phyloP scores from a whole-genome alignment of 768 basidiomycete genomes.

The Phanerochaete carnosa region DNA sequence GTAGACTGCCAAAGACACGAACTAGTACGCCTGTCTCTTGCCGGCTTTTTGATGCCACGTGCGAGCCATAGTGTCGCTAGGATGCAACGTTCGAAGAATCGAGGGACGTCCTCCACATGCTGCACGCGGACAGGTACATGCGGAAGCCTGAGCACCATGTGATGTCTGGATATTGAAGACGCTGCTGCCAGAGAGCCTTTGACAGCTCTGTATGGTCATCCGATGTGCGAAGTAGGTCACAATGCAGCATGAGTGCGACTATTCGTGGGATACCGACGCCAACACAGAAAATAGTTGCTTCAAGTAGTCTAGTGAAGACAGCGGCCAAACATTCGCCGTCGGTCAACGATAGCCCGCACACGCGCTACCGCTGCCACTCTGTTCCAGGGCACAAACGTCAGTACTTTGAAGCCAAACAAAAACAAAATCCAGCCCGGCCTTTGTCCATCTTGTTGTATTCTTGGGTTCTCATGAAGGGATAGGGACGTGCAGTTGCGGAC shows the following conservation, averaged over 20 bases:
- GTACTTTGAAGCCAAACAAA: no score
- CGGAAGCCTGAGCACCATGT: background rate
- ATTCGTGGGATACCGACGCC: background rate
- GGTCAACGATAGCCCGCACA: no score
- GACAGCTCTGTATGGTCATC: background rate
- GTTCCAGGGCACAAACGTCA: no score
- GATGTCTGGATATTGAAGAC: background rate
- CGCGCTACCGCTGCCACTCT: no score
- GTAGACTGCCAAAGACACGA: background rate
- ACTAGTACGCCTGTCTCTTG: background rate
- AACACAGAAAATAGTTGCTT: no score
- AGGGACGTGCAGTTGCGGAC: no score
- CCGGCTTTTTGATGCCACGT: background rate
- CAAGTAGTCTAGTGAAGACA: no score
- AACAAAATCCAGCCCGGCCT: no score
- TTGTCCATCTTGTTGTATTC: no score
- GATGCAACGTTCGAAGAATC: background rate
- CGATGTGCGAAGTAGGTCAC: background rate
- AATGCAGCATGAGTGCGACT: background rate
- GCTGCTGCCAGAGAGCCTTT: background rate
- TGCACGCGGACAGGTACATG: background rate
- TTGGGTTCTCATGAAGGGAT: no score
- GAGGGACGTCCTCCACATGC: background rate
- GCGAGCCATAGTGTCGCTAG: background rate
- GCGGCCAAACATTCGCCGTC: no score